Base-by-base conservation (phyloP, 805 yeast species). In the Candida odintsovae region DNA sequence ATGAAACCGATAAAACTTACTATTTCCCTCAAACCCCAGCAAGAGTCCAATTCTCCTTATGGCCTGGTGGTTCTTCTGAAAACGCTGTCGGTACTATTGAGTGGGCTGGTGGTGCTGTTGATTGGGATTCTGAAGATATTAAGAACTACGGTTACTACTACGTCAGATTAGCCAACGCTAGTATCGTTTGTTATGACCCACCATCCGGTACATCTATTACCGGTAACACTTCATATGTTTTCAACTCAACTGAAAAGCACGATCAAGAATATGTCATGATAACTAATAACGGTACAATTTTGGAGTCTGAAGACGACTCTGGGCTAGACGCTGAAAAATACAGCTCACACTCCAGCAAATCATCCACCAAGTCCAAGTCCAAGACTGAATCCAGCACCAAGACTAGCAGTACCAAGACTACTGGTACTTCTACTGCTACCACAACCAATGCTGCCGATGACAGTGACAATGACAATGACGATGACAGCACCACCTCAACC, bases 71-170 rank as follows among this genome's bases (percentile, higher is more conserved):
- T 64, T 73, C 67, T 50, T 51, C 71, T 26, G 75, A 73, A 9
- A 38, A 38, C 57, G 77, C 76, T 20, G 52, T 58, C 23, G 90
- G 90, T 71, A 83, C 90, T 13, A 72, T 77, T 50, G 84, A 73
- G 47, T 90, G 90, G 90, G 86, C 96, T 33, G 96, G 96, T 68
- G 97, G 97, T 68, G 71, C 52, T 25, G 80, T 90, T 50, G 72
- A 87, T 69, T 90, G 97, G 97, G 67, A 83, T 63, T 76, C 90
- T 13, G 62, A 72, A 3, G 97, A 89, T 65, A 77, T 90, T 48
- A 58, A 71, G 50, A 70, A 84, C 47, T 77, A 82, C 43, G 97
- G 97, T n/a, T 90, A 90, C 70, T 83, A 78, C 69, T 88, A 80
- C 62, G 82, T 86, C 23, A 72, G 76, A 48, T 57, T 90, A 41